These are phyloP conservation scores for Phytopythium chamaehyphon DNA, from an alignment of 352 stramenopile genomes.

Conservation along the genomic window DNA sequence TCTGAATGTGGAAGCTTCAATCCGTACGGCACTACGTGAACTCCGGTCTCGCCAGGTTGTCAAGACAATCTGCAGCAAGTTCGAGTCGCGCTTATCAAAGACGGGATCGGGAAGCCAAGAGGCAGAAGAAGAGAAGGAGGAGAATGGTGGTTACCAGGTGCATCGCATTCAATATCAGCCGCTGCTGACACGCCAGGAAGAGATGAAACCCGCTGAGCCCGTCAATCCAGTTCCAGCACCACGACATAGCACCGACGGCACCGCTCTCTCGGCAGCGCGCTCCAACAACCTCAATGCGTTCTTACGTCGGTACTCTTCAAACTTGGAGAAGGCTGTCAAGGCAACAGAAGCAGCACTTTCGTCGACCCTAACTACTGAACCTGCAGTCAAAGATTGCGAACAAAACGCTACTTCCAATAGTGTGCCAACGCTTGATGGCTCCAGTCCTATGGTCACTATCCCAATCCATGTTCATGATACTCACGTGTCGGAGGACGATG, in stretches of 20 bases:
- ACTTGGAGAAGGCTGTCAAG: conserved; percentile 36
- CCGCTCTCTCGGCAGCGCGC: conserved; percentile 9
- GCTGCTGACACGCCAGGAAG: conserved; percentile 7
- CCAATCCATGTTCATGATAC: no score
- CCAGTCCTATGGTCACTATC: no score
- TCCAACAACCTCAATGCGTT: conserved; percentile 70
- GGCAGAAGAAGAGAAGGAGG: conserved; percentile 9
- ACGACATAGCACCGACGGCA: conserved; percentile 12
- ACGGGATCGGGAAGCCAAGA: background rate
- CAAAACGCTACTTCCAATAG: no score
- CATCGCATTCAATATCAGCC: conserved; percentile 5
- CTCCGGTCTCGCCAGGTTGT: conserved; percentile 47
- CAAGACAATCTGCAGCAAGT: conserved; percentile 48
- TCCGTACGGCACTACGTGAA: conserved; percentile 39
- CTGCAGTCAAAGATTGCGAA: no score
- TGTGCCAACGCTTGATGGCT: no score
- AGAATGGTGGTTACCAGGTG: conserved; percentile 9
- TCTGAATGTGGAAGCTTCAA: conserved; percentile 36
- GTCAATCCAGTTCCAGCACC: background rate
- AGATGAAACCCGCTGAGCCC: background rate
- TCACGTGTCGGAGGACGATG: background rate
- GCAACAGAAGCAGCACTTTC: background rate
- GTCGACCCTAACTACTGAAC: no score
- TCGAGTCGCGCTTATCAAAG: conserved; percentile 23
- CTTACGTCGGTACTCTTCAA: conserved; percentile 57